Evolutionary conservation across 805 yeast genomes (phyloP), one percentile per base, ranked within the genome.

Genomic region (Pichia manshurica): DNA sequence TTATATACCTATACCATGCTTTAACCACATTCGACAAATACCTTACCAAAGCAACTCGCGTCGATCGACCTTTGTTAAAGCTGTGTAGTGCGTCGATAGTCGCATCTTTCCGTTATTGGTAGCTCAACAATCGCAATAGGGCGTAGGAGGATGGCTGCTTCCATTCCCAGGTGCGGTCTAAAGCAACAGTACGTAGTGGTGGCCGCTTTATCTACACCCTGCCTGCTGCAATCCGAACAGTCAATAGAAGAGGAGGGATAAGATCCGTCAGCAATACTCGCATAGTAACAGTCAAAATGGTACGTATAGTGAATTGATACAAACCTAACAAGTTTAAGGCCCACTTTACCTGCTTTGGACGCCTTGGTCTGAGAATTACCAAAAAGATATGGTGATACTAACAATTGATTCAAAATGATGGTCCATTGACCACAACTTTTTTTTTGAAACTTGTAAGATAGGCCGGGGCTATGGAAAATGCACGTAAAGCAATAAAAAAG

Each of bases 391-490:
- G n/a, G n/a, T n/a, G 13, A 16, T 39, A 45, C 48, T 45, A 39
- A 45, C 2, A 66, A n/a, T n/a, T n/a, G n/a, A n/a, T n/a, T n/a
- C 13, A 29, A 29, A 9, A 29, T 29, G 9, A 33, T n/a, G n/a
- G 7, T n/a, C 8, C 3, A 12, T 33, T 33, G 2, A n/a, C 16
- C 2, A 7, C 20, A 16, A 15, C 20, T 74, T 1, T 73, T 59
- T 54, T 54, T 75, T 16, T 77, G 77, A 0, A 78, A 78, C 2
- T 40, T 10, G 35, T 13, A 20, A 1, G 19, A 22, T 39, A 60
- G 97, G 96, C 97, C 68, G 96, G 96, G 72, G 96, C 96, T 64
- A 69, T 91, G 64, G 97, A 91, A 71, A 89, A 87, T 71, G 97
- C 99, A 61, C 91, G 96, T 69, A 91, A 90, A 70, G 90, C 86